Conservation (phyloP, 2,329 filamentous ascomycete genomes). For the Bipolaris oryzae region DNA sequence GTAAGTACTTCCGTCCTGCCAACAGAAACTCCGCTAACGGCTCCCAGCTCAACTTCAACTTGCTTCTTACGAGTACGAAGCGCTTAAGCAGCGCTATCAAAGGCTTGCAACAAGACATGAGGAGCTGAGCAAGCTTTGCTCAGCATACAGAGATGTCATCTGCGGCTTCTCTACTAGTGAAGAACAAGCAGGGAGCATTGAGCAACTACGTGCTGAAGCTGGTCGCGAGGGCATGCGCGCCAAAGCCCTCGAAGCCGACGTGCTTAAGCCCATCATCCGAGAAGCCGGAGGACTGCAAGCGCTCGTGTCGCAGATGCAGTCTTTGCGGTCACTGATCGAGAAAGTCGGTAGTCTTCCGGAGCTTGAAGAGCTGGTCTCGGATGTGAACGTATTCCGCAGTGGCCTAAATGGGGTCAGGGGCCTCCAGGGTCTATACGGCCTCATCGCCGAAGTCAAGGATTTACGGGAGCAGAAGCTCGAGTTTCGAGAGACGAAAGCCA, state of each 20-base stretch:
- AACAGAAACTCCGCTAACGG: neutral
- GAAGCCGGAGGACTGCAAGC: slow-evolving; percentile 24
- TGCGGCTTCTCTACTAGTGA: slow-evolving; percentile 11
- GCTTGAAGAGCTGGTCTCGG: slow-evolving; percentile 18
- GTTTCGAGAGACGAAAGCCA: slow-evolving; percentile 1
- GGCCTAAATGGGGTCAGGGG: slow-evolving; percentile 17
- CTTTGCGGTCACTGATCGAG: slow-evolving; percentile 14
- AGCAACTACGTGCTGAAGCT: slow-evolving; percentile 23
- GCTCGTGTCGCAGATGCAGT: slow-evolving; percentile 12
- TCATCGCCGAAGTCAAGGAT: slow-evolving; percentile 12
- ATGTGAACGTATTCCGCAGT: slow-evolving; percentile 13
- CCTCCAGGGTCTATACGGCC: slow-evolving; percentile 12
- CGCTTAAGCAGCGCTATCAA: slow-evolving; percentile 16
- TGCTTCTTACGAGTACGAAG: slow-evolving; percentile 14
- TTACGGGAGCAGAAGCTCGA: slow-evolving; percentile 13
- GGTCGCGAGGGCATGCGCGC: slow-evolving; percentile 21
- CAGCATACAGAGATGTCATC: slow-evolving; percentile 18
- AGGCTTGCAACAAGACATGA: slow-evolving; percentile 16
- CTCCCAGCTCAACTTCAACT: slow-evolving; percentile 18
- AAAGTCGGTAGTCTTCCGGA: slow-evolving; percentile 18
- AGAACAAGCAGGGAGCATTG: slow-evolving; percentile 8
- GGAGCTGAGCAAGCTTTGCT: slow-evolving; percentile 16
- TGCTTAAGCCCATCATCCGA: slow-evolving; percentile 19
- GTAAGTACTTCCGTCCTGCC: neutral
- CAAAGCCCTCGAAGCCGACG: slow-evolving; percentile 24